Conservation (phyloP, 768 basidiomycete species). For the Tulasnella sp. region DNA sequence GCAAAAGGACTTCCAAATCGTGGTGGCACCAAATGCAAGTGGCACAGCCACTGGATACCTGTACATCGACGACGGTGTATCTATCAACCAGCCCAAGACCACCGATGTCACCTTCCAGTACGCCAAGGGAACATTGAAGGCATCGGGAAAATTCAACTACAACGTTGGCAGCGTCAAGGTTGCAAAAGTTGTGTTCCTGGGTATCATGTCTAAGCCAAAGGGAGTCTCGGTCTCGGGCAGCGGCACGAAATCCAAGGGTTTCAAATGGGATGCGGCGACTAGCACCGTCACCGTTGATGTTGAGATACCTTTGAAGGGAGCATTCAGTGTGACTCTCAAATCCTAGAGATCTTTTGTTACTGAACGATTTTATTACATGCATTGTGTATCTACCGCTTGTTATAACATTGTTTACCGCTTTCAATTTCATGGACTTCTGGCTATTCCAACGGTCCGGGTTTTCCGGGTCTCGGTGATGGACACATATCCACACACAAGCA, state of each 20-base stretch:
- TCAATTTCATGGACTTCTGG: not conserved
- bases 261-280: conserved; percentile 27
- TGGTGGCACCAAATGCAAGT: conserved; percentile 61
- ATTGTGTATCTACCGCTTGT: not conserved
- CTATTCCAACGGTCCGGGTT: not conserved
- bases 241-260: conserved; percentile 8
- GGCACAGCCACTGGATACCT: conserved; percentile 58
- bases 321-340: conserved; percentile 29
- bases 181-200: conserved; percentile 45
- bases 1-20: conserved; percentile 60
- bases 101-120: conserved; percentile 39
- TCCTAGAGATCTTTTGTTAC: not conserved
- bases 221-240: conserved; percentile 33
- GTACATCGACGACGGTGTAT: conserved; percentile 64
- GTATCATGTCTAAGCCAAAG: conserved; percentile 40
- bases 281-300: conserved; percentile 33
- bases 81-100: conserved; percentile 20
- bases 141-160: conserved; percentile 43
- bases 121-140: conserved; percentile 24
- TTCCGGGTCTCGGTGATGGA: too few species aligned
- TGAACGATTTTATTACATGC: not conserved
- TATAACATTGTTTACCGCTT: not conserved
- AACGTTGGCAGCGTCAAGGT: conserved; percentile 40
- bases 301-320: conserved; percentile 27
- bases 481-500: too few species aligned